Base-by-base conservation (phyloP, 2,329 filamentous ascomycete species). In the Rutstroemia sp. region DNA sequence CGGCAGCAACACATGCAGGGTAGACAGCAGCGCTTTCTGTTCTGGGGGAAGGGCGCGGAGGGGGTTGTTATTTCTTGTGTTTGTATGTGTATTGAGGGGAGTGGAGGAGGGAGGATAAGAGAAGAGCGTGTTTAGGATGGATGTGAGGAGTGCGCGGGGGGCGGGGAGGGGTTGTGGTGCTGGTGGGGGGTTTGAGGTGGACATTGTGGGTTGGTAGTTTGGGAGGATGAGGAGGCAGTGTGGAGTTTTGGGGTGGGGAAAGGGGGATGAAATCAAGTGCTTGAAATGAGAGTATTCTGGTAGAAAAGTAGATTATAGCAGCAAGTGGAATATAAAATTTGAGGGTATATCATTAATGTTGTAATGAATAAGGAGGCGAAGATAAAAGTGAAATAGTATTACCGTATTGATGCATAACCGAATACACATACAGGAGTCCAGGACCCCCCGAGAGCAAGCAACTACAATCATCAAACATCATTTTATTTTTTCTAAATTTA, bases 1-100 rank as follows among this genome's bases (percentile, higher is more conserved):
- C 0, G 91, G 91, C 67, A 95, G 95, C 14, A 96, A 74, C 36
- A 90, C 87, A 72, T 96, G 92, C 0, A 84, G 74, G 5, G 74
- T 72, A 6, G 76, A 78, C 16, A 83, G 69, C 3, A 83, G 63
- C 9, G 74, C 69, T 39, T 73, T 70, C 5, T 76, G 62, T 7
- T 61, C 56, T 2, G 57, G 45, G 2, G 60, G 51, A 8, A 68
- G 54, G 8, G 34, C 47, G 19, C 58, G 63, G 5, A 66, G 61
- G 23, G 64, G 57, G 42, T 63, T 68, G 8, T 4, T 34, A 21
- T 25, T 27, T 6, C 12, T 36, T 44, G 21, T 4, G n/a, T 40
- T 61, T 38, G n/a, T 7, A 19, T 19, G 19, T 19, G 19, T 19
- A 19, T 19, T 19, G 19, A 19, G 19, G 19, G 19, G 19, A 19